Evolutionary conservation across 2,329 filamentous ascomycete genomes (phyloP).

Genomic region (Parafenestella ontariensis): DNA sequence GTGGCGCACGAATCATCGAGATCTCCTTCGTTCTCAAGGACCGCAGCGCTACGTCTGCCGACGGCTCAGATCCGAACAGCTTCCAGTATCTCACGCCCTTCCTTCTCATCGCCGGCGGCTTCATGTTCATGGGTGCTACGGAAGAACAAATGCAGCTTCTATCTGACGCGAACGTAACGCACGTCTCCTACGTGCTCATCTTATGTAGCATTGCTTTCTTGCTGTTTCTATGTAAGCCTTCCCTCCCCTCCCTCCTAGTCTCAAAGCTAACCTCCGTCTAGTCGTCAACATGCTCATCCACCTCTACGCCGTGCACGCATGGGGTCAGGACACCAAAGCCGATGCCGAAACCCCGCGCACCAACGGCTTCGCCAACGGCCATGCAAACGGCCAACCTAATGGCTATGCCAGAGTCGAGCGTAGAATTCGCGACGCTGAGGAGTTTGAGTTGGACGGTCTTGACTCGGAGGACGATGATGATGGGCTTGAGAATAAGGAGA

Average conservation of each 20-base stretch:
- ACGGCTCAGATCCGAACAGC: constrained; percentile 73
- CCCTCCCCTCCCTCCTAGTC: not conserved
- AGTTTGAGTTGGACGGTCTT: constrained; percentile 90
- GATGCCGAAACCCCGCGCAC: constrained; percentile 44
- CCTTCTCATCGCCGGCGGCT: constrained; percentile 87
- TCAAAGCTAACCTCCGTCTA: constrained; percentile 37
- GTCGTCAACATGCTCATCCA: constrained; percentile 84
- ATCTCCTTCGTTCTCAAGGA: constrained; percentile 87
- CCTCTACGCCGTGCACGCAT: constrained; percentile 75
- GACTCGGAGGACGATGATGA: constrained; percentile 79
- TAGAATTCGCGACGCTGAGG: constrained; percentile 79
- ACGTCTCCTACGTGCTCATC: constrained; percentile 91
- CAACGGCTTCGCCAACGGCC: constrained; percentile 31
- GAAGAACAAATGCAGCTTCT: constrained; percentile 93
- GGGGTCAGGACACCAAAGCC: constrained; percentile 49
- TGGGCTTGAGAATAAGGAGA: constrained; percentile 32
- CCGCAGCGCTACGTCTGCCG: constrained; percentile 66
- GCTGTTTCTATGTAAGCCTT: constrained; percentile 77
- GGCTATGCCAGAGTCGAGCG: constrained; percentile 59
- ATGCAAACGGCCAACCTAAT: constrained; percentile 32
- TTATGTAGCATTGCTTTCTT: constrained; percentile 90
- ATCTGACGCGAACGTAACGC: constrained; percentile 75
- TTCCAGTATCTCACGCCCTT: constrained; percentile 76
- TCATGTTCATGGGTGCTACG: constrained; percentile 96
- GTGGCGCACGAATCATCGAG: constrained; percentile 84